A percentile compares a stretch with the other conserved stretches of the same genome.
Evolutionary conservation across 345 rosid species (phyloP).

Genomic region (Mercurialis annua): DNA sequence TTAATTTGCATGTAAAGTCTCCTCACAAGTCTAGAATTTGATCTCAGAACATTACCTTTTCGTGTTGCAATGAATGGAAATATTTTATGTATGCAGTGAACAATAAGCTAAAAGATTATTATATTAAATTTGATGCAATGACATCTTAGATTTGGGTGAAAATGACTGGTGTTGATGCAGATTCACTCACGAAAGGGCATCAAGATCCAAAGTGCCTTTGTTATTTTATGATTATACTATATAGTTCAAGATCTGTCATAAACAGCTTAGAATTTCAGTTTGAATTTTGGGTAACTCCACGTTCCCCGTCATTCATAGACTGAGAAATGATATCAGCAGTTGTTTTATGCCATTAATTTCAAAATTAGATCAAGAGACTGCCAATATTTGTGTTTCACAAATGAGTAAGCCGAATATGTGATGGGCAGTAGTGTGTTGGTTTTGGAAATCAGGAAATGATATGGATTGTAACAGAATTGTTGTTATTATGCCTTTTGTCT

Average conservation of each 20-base stretch:
- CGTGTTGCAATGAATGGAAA: not conserved
- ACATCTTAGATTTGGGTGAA: not conserved
- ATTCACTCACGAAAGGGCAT: not conserved
- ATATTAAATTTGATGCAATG: not conserved
- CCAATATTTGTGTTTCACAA: not conserved
- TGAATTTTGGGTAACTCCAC: not conserved
- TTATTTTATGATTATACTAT: not conserved
- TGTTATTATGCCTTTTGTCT: too few relatives aligned
- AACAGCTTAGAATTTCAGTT: not conserved
- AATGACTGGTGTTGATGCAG: not conserved
- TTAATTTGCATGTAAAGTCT: not conserved
- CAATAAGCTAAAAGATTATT: not conserved
- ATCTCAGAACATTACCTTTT: not conserved
- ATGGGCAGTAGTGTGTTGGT: not conserved
- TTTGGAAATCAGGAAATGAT: not conserved
- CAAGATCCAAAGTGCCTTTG: not conserved
- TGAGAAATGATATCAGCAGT: too few relatives aligned
- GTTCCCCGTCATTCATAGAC: too few relatives aligned
- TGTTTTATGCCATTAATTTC: not conserved
- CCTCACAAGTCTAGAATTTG: not conserved
- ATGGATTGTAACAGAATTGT: not conserved
- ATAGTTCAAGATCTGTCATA: not conserved
- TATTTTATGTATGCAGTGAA: not conserved
- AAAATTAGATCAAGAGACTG: too few relatives aligned
- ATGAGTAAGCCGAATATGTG: not conserved